Percentiles rank a stretch among this genome's conserved stretches.
Evolutionary conservation across 176 grass and related monocot species (phyloP).

Genomic region (Alopecurus myosuroides): DNA sequence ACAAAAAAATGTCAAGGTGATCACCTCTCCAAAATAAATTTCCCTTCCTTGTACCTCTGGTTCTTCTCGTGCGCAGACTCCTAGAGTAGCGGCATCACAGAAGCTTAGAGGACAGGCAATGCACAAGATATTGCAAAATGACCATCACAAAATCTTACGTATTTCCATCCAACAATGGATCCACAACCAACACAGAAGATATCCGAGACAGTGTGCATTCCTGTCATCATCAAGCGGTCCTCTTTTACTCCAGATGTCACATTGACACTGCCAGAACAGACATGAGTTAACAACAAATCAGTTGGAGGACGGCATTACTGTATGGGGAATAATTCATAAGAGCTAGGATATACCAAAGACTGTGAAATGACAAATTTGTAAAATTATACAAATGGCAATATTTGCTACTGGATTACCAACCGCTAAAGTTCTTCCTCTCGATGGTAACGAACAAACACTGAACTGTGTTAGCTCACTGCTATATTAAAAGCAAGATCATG

Average conservation of each 20-base stretch:
- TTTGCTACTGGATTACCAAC: not conserved
- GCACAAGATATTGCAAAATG: constrained; percentile 12
- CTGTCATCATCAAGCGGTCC: constrained; percentile 87
- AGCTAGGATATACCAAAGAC: not conserved
- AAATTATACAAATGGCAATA: not conserved
- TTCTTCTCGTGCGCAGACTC: constrained; percentile 66
- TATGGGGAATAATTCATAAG: not conserved
- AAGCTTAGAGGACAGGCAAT: constrained; percentile 11
- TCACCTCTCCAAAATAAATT: constrained; percentile 96
- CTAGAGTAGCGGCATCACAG: constrained; percentile 46
- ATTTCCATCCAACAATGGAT: constrained; percentile 99
- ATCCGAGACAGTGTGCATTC: constrained; percentile 93
- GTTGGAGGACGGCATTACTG: not conserved
- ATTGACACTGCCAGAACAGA: constrained; percentile 72
- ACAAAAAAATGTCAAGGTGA: not conserved
- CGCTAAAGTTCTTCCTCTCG: not conserved
- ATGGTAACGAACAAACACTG: not conserved
- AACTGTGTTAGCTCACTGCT: not conserved
- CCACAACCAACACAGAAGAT: constrained; percentile 99
- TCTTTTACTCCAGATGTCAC: constrained; percentile 79
- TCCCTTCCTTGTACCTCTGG: constrained; percentile 99
- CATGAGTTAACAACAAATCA: constrained; percentile 25
- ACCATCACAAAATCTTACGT: constrained; percentile 56
- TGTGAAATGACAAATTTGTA: not conserved
- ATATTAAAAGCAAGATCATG: not conserved